These are phyloP conservation scores for Colletotrichum sp. DNA, from an alignment of 2,329 filamentous ascomycete species.

Conservation along the genomic window DNA sequence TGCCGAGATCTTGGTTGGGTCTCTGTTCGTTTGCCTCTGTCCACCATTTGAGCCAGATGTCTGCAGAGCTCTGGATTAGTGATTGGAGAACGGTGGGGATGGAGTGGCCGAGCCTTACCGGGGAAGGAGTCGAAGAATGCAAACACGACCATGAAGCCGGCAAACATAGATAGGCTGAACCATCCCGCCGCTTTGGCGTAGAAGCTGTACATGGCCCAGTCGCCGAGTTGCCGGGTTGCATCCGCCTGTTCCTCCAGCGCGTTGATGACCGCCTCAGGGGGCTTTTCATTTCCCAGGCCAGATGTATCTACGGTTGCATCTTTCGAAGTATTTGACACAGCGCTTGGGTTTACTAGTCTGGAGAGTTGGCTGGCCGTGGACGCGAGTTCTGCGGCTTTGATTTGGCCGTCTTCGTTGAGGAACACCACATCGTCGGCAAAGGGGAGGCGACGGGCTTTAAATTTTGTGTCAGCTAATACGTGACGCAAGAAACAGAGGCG, in stretches of 20 bases:
- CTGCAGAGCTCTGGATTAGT: background rate
- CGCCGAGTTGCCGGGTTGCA: conserved; percentile 7
- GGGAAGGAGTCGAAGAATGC: conserved; percentile 30
- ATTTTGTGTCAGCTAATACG: background rate
- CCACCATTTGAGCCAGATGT: conserved; percentile 55
- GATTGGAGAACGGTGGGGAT: background rate
- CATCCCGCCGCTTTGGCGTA: conserved; percentile 30
- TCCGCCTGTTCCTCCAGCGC: conserved; percentile 10
- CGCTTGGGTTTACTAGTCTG: background rate
- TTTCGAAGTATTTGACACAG: fast-evolving
- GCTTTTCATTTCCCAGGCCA: background rate
- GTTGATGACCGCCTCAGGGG: background rate
- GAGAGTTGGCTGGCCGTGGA: background rate
- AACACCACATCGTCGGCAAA: conserved; percentile 14
- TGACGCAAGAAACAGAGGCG: fast-evolving
- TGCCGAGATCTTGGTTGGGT: conserved; percentile 39
- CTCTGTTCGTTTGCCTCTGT: conserved; percentile 41
- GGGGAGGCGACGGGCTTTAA: conserved; percentile 12
- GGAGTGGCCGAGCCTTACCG: background rate
- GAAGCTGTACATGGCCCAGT: conserved; percentile 24
- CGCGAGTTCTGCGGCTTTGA: background rate
- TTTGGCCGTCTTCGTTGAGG: background rate
- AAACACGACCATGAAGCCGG: conserved; percentile 26
- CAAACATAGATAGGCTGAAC: conserved; percentile 24
- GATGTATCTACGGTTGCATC: background rate